Conservation (phyloP, 2,329 filamentous ascomycete genomes). For the Microdochium paspali region DNA sequence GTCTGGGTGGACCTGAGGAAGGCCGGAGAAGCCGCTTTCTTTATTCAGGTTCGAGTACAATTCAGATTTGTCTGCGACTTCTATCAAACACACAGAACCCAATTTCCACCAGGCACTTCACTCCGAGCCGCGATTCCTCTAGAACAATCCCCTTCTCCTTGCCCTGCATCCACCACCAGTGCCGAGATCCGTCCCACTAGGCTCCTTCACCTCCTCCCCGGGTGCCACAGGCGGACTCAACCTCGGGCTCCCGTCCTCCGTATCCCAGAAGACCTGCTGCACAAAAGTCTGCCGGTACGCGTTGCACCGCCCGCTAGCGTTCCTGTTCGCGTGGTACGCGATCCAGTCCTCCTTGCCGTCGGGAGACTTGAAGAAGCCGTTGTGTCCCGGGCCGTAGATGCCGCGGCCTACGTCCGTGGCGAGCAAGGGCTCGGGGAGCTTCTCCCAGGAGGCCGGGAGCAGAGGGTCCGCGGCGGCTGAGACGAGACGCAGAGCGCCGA, state of each 20-base stretch:
- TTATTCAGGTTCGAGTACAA: too few relatives aligned
- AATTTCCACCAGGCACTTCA: too few relatives aligned
- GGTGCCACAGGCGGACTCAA: constrained; percentile 1
- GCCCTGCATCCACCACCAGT: not conserved
- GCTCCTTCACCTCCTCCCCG: not conserved
- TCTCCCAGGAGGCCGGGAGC: constrained; percentile 6
- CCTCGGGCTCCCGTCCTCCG: constrained; percentile 2
- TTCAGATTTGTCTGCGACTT: too few relatives aligned
- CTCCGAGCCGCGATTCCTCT: too few relatives aligned
- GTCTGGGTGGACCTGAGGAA: too few relatives aligned
- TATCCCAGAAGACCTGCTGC: constrained; percentile 6
- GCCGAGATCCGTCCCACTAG: not conserved
- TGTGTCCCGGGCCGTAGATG: constrained; percentile 9
- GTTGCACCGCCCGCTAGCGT: constrained; percentile 3
- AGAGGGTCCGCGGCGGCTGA: constrained; percentile 4
- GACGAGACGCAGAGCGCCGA: constrained; percentile 6
- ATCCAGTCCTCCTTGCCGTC: constrained; percentile 10
- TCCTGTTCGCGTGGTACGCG: constrained; percentile 9
- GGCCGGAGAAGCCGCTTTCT: too few relatives aligned
- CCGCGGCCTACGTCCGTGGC: constrained; percentile 4
- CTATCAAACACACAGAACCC: too few relatives aligned
- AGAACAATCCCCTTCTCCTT: not conserved
- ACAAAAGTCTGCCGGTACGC: constrained; percentile 6
- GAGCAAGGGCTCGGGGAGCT: constrained; percentile 7
- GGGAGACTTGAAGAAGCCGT: constrained; percentile 12